A percentile compares a stretch with the other conserved stretches of the same genome.
These are phyloP conservation scores for Pharnaceum exiguum DNA, from an alignment of 148 eudicot species.

Conservation along the genomic window DNA sequence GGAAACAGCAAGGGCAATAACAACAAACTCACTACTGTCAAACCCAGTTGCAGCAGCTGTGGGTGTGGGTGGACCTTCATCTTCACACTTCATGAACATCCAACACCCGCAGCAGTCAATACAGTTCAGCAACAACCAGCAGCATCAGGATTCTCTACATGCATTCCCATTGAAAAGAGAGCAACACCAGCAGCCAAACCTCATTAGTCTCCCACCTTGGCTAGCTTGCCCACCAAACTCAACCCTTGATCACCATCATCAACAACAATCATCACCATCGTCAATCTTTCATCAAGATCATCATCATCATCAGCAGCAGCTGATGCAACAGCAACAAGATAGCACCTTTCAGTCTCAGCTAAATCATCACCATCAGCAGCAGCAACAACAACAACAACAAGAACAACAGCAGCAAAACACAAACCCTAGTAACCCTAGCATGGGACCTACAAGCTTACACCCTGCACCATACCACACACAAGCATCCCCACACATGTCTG, in stretches of 20 bases:
- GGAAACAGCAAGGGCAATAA: constrained; percentile 64
- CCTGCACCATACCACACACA: constrained; percentile 27
- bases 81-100: constrained; percentile 22
- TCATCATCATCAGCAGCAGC: constrained; percentile 15
- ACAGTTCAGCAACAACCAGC: constrained; percentile 15
- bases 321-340: constrained; percentile 6
- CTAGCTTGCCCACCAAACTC: constrained; percentile 37
- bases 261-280: constrained; percentile 11
- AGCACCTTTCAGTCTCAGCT: no score
- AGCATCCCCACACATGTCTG: constrained; percentile 59
- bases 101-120: constrained; percentile 26
- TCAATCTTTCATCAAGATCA: constrained; percentile 7
- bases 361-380: neutral
- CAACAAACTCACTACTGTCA: constrained; percentile 29
- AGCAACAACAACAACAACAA: neutral
- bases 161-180: constrained; percentile 52
- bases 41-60: constrained; percentile 20
- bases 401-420: constrained; percentile 15
- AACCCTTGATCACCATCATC: constrained; percentile 17
- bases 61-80: constrained; percentile 29
- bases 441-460: constrained; percentile 28
- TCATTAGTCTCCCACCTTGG: constrained; percentile 55
- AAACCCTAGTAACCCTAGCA: constrained; percentile 53
- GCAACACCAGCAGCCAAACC: constrained; percentile 32
- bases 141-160: constrained; percentile 20